A percentile compares a stretch with the other conserved stretches of the same genome.
Conservation (phyloP, 192 early-diverging fungal genomes). For the Piromyces sp. region DNA sequence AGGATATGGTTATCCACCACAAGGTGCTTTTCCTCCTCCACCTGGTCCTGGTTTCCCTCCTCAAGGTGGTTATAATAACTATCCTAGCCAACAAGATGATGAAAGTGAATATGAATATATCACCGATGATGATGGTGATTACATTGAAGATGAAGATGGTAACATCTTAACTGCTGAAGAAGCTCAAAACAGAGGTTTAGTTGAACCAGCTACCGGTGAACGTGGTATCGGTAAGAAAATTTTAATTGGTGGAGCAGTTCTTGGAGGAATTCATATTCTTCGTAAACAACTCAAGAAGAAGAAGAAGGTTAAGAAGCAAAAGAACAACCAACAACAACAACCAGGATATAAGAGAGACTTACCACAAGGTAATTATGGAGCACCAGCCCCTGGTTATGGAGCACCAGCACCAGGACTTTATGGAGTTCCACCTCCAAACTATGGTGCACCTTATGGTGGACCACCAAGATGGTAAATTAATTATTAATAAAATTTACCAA, state of each 20-base stretch:
- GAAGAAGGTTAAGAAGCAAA: neutral
- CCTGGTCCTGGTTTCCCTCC: neutral
- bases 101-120: neutral
- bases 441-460: too few relatives aligned
- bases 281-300: neutral
- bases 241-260: neutral
- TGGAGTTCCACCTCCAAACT: neutral
- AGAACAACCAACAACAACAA: neutral
- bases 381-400: neutral
- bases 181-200: neutral
- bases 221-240: neutral
- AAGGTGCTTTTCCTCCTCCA: neutral
- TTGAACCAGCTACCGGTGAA: neutral
- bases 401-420: neutral
- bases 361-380: neutral
- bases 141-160: neutral
- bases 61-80: neutral
- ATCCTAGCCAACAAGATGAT: neutral
- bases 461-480: too few relatives aligned
- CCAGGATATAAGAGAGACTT: too few relatives aligned
- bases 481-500: too few relatives aligned
- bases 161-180: neutral
- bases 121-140: neutral
- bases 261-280: neutral
- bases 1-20: neutral